phyloP scores from a whole-genome alignment of 768 basidiomycete genomes.

The Psilocybe subaeruginosa region DNA sequence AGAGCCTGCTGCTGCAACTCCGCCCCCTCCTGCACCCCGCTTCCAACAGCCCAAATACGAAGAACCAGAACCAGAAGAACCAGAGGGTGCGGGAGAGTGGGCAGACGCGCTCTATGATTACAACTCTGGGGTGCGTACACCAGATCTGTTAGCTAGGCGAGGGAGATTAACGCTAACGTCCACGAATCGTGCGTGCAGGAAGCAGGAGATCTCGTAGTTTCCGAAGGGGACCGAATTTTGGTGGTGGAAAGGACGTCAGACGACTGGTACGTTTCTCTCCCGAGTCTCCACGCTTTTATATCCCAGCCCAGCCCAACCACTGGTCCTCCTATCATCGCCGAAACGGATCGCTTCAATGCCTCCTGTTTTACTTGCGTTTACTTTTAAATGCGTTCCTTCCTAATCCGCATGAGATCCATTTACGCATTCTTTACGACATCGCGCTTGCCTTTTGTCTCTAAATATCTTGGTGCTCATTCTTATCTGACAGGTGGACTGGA shows the following conservation, averaged over 20 bases:
- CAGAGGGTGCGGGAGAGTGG: slow-evolving; percentile 64
- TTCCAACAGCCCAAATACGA: slow-evolving; percentile 30
- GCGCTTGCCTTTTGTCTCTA: slow-evolving; percentile 11
- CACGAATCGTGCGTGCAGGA: slow-evolving; percentile 47
- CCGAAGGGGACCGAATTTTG: slow-evolving; percentile 59
- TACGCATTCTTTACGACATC: slow-evolving; percentile 11
- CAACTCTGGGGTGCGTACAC: slow-evolving; percentile 52
- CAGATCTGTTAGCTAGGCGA: neutral
- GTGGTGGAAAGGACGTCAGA: slow-evolving; percentile 70
- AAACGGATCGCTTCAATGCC: slow-evolving; percentile 7
- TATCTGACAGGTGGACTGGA: slow-evolving; percentile 64
- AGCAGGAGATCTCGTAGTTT: slow-evolving; percentile 64
- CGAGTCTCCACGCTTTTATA: slow-evolving; percentile 14
- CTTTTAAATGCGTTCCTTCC: slow-evolving; percentile 7
- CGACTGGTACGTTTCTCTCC: slow-evolving; percentile 62
- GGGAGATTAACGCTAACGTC: neutral
- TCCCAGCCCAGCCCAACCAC: slow-evolving; percentile 6
- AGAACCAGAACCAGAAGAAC: slow-evolving; percentile 36
- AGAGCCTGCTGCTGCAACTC: slow-evolving; percentile 23
- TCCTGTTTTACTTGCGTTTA: slow-evolving; percentile 6
- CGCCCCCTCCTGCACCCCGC: slow-evolving; percentile 30
- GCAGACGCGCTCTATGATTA: slow-evolving; percentile 81
- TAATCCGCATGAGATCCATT: slow-evolving; percentile 3
- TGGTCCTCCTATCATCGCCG: slow-evolving; percentile 2
- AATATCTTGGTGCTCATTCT: slow-evolving; percentile 6